Evolutionary conservation across 2,329 filamentous ascomycete species (phyloP), one percentile per base, ranked within the genome.

Genomic region (Hypoxylon sp.): DNA sequence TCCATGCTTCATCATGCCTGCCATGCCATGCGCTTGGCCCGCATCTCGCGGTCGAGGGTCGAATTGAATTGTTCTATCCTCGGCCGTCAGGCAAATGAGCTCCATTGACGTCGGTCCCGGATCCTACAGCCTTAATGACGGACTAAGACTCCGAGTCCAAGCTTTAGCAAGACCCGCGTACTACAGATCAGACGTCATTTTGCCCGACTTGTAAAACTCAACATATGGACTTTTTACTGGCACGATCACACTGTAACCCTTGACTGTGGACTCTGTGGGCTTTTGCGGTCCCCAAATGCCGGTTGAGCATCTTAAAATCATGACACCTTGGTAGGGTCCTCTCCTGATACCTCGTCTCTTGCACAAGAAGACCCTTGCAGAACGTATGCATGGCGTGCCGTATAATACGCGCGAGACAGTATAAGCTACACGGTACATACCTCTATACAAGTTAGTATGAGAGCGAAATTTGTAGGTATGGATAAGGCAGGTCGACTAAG

Each of bases 341-440:
- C 58, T 47, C 50, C 61, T 51, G 37, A 47, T 57, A 46, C 26
- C 39, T 66, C 47, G 55, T 51, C 46, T 66, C 42, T 54, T 44
- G 31, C 60, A 46, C 48, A 54, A 66, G 54, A 71, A 67, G 66
- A 63, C 69, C 69, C 66, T 71, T 69, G 69, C 69, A 69, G 66
- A 9, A 9, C 26, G 47, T 66, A 59, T 60, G 69, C 69, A 64
- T 66, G 59, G 53, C 50, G 48, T 63, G 50, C 66, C 59, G 59
- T 63, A 63, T 58, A 59, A 65, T 54, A 69, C 61, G 58, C 61
- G 53, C 58, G 50, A 31, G 62, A 70, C 65, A 62, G 64, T 65
- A 68, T 57, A 54, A 54, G 44, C 26, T 33, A 57, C 61, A 66
- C 65, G 61, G 62, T 66, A 31, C 29, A 31, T 31, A 31, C 29